Evolutionary conservation across 371 early-diverging fungal genomes (phyloP).

Genomic region (Mucor velutinosus): DNA sequence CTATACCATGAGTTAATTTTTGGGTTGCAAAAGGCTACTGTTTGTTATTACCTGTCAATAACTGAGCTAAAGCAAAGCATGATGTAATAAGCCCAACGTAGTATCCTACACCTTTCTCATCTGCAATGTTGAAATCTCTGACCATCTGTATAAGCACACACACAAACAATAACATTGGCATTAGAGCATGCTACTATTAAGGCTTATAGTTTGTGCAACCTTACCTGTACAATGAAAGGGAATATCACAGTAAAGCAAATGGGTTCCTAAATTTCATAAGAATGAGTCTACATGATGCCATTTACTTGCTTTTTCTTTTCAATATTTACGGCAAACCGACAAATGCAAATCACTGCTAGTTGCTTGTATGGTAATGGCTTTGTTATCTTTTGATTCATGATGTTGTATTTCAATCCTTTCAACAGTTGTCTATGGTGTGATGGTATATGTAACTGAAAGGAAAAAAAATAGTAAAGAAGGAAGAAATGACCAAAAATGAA

Average conservation of each 20-base stretch:
- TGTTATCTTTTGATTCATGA: constrained; percentile 12
- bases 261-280: constrained; percentile 58
- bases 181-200: not conserved
- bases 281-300: not conserved
- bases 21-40: not conserved
- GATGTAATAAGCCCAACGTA: constrained; percentile 69
- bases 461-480: not conserved
- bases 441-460: not conserved
- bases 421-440: not conserved
- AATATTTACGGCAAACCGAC: constrained; percentile 46
- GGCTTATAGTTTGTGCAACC: constrained; percentile 21
- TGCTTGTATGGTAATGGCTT: constrained; percentile 59
- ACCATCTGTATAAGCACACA: constrained; percentile 48
- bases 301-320: not conserved
- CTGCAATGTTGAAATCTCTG: constrained; percentile 56
- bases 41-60: constrained; percentile 55
- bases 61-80: constrained; percentile 67
- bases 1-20: constrained; percentile 8
- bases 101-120: constrained; percentile 59
- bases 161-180: constrained; percentile 8
- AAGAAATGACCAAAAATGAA: not conserved
- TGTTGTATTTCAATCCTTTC: not conserved
- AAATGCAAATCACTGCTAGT: constrained; percentile 55
- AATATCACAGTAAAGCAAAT: constrained; percentile 63
- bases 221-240: constrained; percentile 54